A percentile compares a stretch with the other conserved stretches of the same genome.
These are phyloP conservation scores for Hypoxylon sp. DNA, from an alignment of 2,329 filamentous ascomycete species.

Conservation along the genomic window DNA sequence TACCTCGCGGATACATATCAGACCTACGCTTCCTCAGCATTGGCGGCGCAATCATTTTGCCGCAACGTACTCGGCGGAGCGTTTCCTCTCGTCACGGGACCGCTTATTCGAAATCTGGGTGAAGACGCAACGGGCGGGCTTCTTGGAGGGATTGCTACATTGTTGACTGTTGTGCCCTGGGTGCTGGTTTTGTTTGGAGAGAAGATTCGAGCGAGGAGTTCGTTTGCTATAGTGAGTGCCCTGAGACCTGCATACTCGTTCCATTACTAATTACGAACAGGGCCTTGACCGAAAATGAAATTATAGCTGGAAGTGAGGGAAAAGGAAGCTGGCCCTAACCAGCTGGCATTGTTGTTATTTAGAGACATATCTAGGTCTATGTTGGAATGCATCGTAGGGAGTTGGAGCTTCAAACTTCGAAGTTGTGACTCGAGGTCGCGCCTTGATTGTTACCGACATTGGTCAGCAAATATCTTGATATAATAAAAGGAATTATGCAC, in stretches of 20 bases:
- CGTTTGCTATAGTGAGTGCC: slow-evolving; percentile 74
- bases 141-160: slow-evolving; percentile 77
- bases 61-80: slow-evolving; percentile 85
- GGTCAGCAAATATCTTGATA: too few relatives aligned
- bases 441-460: too few relatives aligned
- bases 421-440: too few relatives aligned
- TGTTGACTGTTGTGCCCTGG: slow-evolving; percentile 87
- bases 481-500: too few relatives aligned
- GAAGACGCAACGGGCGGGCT: slow-evolving; percentile 79
- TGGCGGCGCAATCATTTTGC: slow-evolving; percentile 89
- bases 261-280: slow-evolving; percentile 19
- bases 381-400: too few relatives aligned
- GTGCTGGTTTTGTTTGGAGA: slow-evolving; percentile 84
- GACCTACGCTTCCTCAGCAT: slow-evolving; percentile 83
- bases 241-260: background rate
- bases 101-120: slow-evolving; percentile 80
- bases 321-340: background rate
- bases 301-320: background rate
- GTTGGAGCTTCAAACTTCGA: too few relatives aligned
- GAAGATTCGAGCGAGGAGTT: slow-evolving; percentile 79
- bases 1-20: slow-evolving; percentile 92
- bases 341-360: background rate
- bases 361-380: too few relatives aligned
- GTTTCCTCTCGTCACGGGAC: slow-evolving; percentile 81
- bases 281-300: slow-evolving; percentile 28